A percentile compares a stretch with the other conserved stretches of the same genome.
phyloP scores from a whole-genome alignment of 345 rosid species.

The Acer saccharum region DNA sequence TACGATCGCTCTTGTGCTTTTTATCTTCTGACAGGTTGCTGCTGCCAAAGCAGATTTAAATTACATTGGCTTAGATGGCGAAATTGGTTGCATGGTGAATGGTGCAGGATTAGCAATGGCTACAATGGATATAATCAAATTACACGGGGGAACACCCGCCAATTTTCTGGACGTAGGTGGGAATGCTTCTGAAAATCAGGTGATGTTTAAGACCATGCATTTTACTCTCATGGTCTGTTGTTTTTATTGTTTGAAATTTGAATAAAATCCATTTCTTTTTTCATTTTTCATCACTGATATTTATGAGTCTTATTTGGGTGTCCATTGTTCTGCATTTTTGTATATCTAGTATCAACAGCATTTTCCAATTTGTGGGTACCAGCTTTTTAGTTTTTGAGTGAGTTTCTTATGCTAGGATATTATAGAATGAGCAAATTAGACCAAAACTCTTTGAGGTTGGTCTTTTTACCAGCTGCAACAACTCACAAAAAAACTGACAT shows the following conservation, averaged over 20 bases:
- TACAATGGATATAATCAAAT: conserved; percentile 95
- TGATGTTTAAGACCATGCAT: conserved; percentile 28
- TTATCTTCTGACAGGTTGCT: conserved; percentile 60
- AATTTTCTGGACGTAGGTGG: conserved; percentile 99
- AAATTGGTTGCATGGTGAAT: conserved; percentile 99
- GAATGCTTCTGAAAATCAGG: conserved; percentile 97
- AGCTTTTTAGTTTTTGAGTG: neutral
- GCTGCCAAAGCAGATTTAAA: conserved; percentile 97
- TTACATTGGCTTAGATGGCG: conserved; percentile 98
- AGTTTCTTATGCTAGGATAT: neutral
- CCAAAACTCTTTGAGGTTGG: too few species aligned
- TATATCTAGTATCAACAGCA: neutral
- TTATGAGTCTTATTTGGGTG: neutral
- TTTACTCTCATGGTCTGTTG: conserved; percentile 1
- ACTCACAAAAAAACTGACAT: too few species aligned
- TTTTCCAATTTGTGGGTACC: neutral
- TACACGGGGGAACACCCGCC: conserved; percentile 99
- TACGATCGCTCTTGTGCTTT: conserved; percentile 5
- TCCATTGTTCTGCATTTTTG: conserved; percentile 2
- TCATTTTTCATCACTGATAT: conserved; percentile 1
- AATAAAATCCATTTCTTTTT: neutral
- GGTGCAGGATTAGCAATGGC: conserved; percentile 99
- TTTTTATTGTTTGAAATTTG: neutral
- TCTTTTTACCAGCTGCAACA: too few species aligned
- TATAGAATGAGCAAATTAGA: neutral